Conservation (phyloP, 345 rosid species). For the Erodium maritimum region DNA sequence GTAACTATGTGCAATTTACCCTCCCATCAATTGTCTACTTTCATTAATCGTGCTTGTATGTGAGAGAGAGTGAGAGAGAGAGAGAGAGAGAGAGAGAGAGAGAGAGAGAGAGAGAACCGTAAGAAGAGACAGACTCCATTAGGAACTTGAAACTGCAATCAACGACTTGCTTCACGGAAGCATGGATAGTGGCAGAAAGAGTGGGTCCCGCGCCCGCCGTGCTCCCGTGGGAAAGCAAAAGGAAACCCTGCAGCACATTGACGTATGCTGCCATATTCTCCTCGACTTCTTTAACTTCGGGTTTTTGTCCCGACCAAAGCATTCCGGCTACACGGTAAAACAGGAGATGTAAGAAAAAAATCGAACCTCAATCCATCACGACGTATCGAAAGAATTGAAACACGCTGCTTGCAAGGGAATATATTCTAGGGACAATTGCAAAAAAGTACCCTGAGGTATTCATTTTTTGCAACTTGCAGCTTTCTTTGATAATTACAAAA, state of each 20-base stretch:
- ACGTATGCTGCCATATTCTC: slow-evolving; percentile 61
- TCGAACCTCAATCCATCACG: neutral
- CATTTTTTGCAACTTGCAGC: too few species aligned
- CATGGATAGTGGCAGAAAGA: slow-evolving; percentile 50
- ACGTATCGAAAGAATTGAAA: neutral
- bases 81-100: slow-evolving; percentile 5
- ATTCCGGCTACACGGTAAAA: slow-evolving; percentile 57
- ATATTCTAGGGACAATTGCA: too few species aligned
- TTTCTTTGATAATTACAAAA: too few species aligned
- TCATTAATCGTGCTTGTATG: neutral
- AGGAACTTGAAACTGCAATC: slow-evolving; percentile 76
- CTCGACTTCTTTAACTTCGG: slow-evolving; percentile 52
- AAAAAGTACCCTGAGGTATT: too few species aligned
- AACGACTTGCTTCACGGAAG: slow-evolving; percentile 57
- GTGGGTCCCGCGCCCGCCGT: slow-evolving; percentile 77
- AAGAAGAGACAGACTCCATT: slow-evolving; percentile 55
- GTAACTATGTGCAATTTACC: too few species aligned
- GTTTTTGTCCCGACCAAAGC: slow-evolving; percentile 73
- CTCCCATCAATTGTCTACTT: neutral
- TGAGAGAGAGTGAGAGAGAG: neutral
- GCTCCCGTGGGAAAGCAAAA: slow-evolving; percentile 70
- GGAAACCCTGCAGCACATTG: slow-evolving; percentile 70
- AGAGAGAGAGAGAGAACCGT: slow-evolving; percentile 25
- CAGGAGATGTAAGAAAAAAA: slow-evolving; percentile 1
- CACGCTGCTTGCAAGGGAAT: neutral